Conservation (phyloP, 2,329 filamentous ascomycete genomes). For the Penicillium sp. region DNA sequence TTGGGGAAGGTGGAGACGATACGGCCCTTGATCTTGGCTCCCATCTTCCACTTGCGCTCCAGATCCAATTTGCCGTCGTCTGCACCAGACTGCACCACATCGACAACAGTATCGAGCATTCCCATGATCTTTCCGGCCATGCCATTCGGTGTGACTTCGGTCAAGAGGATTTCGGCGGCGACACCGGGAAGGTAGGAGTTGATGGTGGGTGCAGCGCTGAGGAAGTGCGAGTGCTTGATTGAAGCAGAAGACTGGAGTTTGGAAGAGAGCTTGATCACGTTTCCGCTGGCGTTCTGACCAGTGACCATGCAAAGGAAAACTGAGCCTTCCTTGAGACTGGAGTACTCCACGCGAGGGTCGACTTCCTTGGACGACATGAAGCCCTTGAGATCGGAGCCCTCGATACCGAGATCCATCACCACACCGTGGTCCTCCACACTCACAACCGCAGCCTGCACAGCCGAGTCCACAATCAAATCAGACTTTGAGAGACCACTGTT, state of each 20-base stretch:
- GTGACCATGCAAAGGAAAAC: conserved; percentile 83
- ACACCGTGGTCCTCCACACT: conserved; percentile 97
- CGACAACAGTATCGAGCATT: conserved; percentile 84
- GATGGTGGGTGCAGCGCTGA: conserved; percentile 80
- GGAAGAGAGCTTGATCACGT: conserved; percentile 82
- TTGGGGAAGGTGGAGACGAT: conserved; percentile 85
- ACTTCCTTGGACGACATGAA: conserved; percentile 87
- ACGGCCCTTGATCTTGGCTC: conserved; percentile 80
- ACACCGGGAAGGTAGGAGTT: conserved; percentile 90
- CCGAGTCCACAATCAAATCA: conserved; percentile 73
- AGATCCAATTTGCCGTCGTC: conserved; percentile 70
- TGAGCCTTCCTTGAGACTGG: conserved; percentile 75
- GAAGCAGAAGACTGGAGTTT: conserved; percentile 70
- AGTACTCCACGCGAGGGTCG: conserved; percentile 64
- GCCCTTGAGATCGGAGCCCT: conserved; percentile 67
- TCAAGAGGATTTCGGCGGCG: conserved; percentile 80
- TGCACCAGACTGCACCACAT: conserved; percentile 83
- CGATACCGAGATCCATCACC: conserved; percentile 86
- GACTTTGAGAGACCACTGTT: conserved; percentile 74
- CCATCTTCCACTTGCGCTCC: conserved; percentile 76
- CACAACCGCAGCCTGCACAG: conserved; percentile 81
- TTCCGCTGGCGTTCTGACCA: conserved; percentile 73
- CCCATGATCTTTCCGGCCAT: conserved; percentile 89
- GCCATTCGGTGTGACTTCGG: conserved; percentile 73
- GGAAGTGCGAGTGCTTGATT: conserved; percentile 63